Conservation (phyloP, 352 stramenopile genomes). For the Pelagophyceae sp. region DNA sequence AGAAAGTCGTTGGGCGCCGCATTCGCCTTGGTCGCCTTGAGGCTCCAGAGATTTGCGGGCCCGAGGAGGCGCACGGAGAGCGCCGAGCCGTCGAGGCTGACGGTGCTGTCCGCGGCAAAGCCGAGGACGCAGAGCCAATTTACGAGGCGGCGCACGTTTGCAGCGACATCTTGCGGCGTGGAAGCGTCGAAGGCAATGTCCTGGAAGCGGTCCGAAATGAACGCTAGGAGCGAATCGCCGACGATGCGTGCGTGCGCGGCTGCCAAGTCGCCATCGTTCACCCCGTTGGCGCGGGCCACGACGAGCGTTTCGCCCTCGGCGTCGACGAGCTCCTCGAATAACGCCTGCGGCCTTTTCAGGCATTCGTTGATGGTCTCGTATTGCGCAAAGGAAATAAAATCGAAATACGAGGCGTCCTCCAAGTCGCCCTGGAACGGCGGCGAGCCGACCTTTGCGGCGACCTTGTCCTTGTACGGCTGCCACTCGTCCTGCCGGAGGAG, state of each 20-base stretch:
- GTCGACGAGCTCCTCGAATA: neutral
- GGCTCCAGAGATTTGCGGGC: slow-evolving; percentile 3
- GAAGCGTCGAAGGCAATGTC: neutral
- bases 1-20: slow-evolving; percentile 2
- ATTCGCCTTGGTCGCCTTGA: neutral
- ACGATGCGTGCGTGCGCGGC: neutral
- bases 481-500: slow-evolving; percentile 51
- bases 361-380: slow-evolving; percentile 43
- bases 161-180: neutral
- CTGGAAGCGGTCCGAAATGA: neutral
- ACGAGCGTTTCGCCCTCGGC: slow-evolving; percentile 4
- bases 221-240: neutral
- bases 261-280: neutral
- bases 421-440: slow-evolving; percentile 47
- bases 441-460: slow-evolving; percentile 31
- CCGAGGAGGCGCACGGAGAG: neutral
- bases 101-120: neutral
- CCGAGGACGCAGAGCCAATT: neutral
- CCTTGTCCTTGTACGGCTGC: slow-evolving; percentile 40
- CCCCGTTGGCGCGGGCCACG: neutral
- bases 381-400: slow-evolving; percentile 59
- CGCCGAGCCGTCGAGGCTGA: neutral
- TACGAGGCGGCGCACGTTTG: neutral
- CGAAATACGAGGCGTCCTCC: slow-evolving; percentile 56
- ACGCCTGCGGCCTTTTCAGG: neutral